phyloP scores from a whole-genome alignment of 2,329 filamentous ascomycete genomes.

The Colletotrichum lindemuthianum region DNA sequence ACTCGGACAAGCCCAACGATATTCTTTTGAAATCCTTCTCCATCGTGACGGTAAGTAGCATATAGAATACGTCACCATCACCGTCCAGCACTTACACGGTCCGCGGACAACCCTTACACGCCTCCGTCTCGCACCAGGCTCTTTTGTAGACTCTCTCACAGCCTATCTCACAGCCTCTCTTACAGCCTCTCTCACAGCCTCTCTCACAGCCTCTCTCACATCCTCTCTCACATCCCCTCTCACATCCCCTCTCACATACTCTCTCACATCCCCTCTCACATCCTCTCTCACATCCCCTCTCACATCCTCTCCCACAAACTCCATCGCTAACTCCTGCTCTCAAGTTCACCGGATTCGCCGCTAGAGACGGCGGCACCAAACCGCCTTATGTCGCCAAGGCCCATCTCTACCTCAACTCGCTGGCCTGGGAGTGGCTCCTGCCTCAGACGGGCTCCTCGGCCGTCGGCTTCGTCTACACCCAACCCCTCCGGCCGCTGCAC shows the following conservation, averaged over 20 bases:
- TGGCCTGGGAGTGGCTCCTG: constrained; percentile 12
- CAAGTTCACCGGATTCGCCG: constrained; percentile 16
- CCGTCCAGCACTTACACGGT: too few relatives aligned
- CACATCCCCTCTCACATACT: neutral
- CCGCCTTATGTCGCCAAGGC: constrained; percentile 5
- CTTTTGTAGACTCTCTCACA: too few relatives aligned
- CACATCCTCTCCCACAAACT: neutral
- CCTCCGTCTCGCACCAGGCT: too few relatives aligned
- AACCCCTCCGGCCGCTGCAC: constrained; percentile 4
- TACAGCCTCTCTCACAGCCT: too few relatives aligned
- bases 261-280: too few relatives aligned
- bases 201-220: neutral
- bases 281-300: neutral
- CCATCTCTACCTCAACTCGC: constrained; percentile 7
- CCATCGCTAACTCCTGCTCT: neutral
- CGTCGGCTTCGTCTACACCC: constrained; percentile 3
- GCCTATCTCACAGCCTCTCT: too few relatives aligned
- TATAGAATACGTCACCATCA: too few relatives aligned
- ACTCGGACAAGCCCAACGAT: neutral
- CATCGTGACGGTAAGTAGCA: constrained; percentile 13
- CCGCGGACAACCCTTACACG: too few relatives aligned
- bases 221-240: neutral
- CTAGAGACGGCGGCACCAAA: neutral
- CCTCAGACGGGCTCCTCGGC: constrained; percentile 1
- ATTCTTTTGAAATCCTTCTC: constrained; percentile 15